A percentile compares a stretch with the other conserved stretches of the same genome.
phyloP scores from a whole-genome alignment of 1,284 basidiomycete genomes.

The Leccinum pachyderme region DNA sequence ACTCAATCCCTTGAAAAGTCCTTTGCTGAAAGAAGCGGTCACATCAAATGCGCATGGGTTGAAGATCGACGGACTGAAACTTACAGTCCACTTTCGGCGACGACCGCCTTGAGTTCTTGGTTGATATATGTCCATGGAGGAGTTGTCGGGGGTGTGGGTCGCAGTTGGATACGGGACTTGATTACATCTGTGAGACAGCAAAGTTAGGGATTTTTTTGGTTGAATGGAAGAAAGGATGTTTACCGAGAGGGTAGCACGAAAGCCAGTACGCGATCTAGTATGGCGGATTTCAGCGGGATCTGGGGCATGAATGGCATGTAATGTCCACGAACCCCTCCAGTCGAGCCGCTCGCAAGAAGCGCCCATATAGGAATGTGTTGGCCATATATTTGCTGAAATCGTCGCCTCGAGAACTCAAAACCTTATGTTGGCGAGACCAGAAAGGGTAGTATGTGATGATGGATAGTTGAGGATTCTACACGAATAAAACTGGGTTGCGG shows the following conservation, averaged over 20 bases:
- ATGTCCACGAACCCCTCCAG: conserved; percentile 70
- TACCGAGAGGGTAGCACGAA: conserved; percentile 85
- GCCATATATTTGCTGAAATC: conserved; percentile 63
- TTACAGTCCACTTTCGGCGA: conserved; percentile 75
- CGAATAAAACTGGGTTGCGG: neutral
- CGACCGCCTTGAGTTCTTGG: conserved; percentile 64
- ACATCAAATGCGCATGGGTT: conserved; percentile 3
- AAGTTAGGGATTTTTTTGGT: neutral
- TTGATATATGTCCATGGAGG: conserved; percentile 83
- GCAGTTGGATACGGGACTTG: conserved; percentile 87
- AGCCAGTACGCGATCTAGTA: conserved; percentile 88
- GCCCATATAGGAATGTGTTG: conserved; percentile 85
- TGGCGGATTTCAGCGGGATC: neutral
- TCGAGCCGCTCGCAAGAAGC: conserved; percentile 80
- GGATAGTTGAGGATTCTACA: neutral
- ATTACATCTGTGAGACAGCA: conserved; percentile 65
- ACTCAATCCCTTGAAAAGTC: conserved; percentile 70
- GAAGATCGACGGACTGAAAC: conserved; percentile 31
- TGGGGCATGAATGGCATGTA: neutral
- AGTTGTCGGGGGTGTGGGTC: conserved; percentile 70
- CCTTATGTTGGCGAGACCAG: conserved; percentile 39
- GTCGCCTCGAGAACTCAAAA: conserved; percentile 87
- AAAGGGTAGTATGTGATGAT: too few relatives aligned
- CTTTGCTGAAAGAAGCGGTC: conserved; percentile 42
- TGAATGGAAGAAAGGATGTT: neutral